A percentile compares a stretch with the other conserved stretches of the same genome.
phyloP scores from a whole-genome alignment of 2,329 filamentous ascomycete genomes.

The Ilyonectria robusta region DNA sequence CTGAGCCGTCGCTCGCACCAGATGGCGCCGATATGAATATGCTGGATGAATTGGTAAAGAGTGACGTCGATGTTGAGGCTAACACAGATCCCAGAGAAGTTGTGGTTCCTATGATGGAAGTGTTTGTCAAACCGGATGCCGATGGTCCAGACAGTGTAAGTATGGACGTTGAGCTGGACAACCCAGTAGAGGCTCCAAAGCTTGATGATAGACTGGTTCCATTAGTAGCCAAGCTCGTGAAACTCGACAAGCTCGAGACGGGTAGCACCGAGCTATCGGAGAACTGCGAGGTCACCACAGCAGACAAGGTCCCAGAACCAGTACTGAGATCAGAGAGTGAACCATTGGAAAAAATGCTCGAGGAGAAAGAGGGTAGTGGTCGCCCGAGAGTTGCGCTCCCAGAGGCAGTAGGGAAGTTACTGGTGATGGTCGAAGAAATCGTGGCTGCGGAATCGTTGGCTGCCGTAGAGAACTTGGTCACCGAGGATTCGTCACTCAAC shows the following conservation, averaged over 20 bases:
- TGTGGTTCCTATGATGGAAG: conserved; percentile 9
- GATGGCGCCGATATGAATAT: not conserved
- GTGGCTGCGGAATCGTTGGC: not conserved
- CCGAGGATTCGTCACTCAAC: not conserved
- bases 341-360: not conserved
- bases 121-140: conserved; percentile 3
- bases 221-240: not conserved
- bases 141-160: not conserved
- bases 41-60: conserved; percentile 9
- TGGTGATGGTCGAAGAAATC: not conserved
- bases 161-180: not conserved
- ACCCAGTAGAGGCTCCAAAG: not conserved
- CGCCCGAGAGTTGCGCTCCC: not conserved
- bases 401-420: not conserved
- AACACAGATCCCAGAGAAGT: conserved; percentile 3
- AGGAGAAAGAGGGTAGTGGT: not conserved
- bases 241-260: not conserved
- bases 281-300: not conserved
- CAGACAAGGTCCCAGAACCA: not conserved
- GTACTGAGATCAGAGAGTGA: not conserved
- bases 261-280: not conserved
- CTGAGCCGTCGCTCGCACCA: conserved; percentile 3
- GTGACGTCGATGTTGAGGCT: not conserved
- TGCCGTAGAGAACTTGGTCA: not conserved
- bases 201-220: not conserved